These are phyloP conservation scores for Fusarium beomiforme DNA, from an alignment of 2,329 filamentous ascomycete species.

Conservation along the genomic window DNA sequence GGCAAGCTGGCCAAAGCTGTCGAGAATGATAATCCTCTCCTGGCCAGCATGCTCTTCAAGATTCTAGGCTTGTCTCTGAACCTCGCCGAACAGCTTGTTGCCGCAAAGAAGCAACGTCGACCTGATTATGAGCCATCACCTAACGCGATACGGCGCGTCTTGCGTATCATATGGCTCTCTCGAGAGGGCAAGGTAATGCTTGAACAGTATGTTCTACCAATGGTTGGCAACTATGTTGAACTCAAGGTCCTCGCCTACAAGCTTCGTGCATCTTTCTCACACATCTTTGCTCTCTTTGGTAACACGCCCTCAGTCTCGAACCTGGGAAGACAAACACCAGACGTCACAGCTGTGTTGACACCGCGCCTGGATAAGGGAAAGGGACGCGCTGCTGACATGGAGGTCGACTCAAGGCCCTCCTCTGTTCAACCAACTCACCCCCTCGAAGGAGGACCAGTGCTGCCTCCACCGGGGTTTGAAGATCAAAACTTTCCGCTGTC, in stretches of 20 bases:
- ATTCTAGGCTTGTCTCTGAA: constrained; percentile 91
- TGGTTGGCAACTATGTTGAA: constrained; percentile 80
- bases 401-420: constrained; percentile 53
- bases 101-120: constrained; percentile 83
- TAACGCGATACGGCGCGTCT: constrained; percentile 82
- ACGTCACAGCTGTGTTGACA: constrained; percentile 52
- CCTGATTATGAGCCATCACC: constrained; percentile 83
- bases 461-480: constrained; percentile 65
- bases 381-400: constrained; percentile 56
- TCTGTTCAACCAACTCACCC: constrained; percentile 60
- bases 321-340: constrained; percentile 63
- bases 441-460: constrained; percentile 68
- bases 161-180: constrained; percentile 94
- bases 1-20: constrained; percentile 86
- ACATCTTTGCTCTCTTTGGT: constrained; percentile 96
- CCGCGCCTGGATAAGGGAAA: constrained; percentile 59
- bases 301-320: constrained; percentile 83
- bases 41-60: constrained; percentile 87
- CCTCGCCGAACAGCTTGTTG: constrained; percentile 83
- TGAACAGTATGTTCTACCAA: constrained; percentile 87
- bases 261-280: constrained; percentile 91
- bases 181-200: constrained; percentile 90
- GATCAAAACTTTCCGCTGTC: constrained; percentile 52
- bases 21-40: constrained; percentile 78
- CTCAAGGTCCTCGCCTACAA: constrained; percentile 92